A percentile compares a stretch with the other conserved stretches of the same genome.
Conservation (phyloP, 2,329 filamentous ascomycete genomes). For the Penicillium sp. region DNA sequence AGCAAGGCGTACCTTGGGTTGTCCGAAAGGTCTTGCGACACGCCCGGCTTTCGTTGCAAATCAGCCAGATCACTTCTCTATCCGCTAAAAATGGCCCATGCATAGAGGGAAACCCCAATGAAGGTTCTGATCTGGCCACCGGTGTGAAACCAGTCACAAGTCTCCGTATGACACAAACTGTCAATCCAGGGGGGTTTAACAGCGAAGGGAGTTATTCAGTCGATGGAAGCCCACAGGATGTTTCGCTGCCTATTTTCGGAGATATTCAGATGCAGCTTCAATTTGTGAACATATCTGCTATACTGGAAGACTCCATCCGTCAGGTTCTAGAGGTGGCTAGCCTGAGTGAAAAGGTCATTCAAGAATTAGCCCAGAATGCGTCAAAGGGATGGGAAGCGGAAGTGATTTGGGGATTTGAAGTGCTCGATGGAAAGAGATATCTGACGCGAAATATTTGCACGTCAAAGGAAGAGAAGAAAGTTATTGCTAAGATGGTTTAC, state of each 20-base stretch:
- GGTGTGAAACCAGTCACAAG: background rate
- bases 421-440: conserved; percentile 12
- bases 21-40: conserved; percentile 15
- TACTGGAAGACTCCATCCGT: conserved; percentile 12
- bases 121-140: background rate
- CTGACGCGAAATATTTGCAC: conserved; percentile 17
- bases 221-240: conserved; percentile 9
- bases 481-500: conserved; percentile 7
- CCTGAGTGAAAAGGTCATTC: conserved; percentile 9
- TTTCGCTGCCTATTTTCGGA: conserved; percentile 21
- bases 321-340: conserved; percentile 1
- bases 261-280: conserved; percentile 14
- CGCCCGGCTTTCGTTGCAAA: conserved; percentile 17
- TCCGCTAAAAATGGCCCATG: background rate
- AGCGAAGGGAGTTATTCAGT: conserved; percentile 17
- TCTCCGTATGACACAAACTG: conserved; percentile 16
- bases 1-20: conserved; percentile 24
- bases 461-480: background rate
- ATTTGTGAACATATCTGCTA: conserved; percentile 1
- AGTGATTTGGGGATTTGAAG: conserved; percentile 23
- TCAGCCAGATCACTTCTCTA: conserved; percentile 9
- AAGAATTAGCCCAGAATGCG: conserved; percentile 13
- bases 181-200: conserved; percentile 18
- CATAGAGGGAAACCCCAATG: background rate
- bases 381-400: conserved; percentile 19